Base-by-base conservation (phyloP, 768 basidiomycete species). In the Calocybe indica region DNA sequence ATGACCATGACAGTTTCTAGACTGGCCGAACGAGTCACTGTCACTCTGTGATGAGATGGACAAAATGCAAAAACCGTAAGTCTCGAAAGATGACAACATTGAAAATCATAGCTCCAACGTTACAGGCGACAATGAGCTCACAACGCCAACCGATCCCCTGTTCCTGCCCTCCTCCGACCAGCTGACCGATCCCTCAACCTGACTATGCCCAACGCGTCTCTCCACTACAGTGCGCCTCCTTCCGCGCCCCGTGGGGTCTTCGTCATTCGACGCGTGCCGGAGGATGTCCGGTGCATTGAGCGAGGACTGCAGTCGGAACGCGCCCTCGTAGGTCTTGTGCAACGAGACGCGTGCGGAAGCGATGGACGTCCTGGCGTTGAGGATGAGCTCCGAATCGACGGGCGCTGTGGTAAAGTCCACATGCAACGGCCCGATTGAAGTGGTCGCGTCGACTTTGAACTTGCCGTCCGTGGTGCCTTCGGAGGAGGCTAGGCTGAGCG, bases 161-260 rank as follows among this genome's bases (percentile, higher is more conserved):
- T 22, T 22, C 22, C 22, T 22, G 22, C 22, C 22, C 4, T 22
- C 22, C 22, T 22, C 22, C 2, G 22, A 22, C 22, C 22, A 22
- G 22, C 22, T 22, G 4, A 22, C 22, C 22, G 22, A 22, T 22
- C 22, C 22, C 22, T 22, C 22, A 4, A 22, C 22, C 22, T 22
- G 22, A 4, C 22, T 22, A 22, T 4, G 22, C 22, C 22, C 22
- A 22, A 22, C 22, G 22, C 22, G 22, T 22, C 22, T 22, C 22
- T 22, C 22, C 22, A 22, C 22, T 22, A 22, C 22, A 22, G 22
- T 22, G 22, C 22, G 22, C 22, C 22, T 44, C 10, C 59, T 50
- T 5, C 52, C 52, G 30, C 49, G 48, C 2, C 58, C 56, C 6
- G 42, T 48, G 5, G 59, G 59, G 47, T 61, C 59, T 14, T 53